Evolutionary conservation across 192 early-diverging fungal genomes (phyloP).

Genomic region (Podochytrium sp.): DNA sequence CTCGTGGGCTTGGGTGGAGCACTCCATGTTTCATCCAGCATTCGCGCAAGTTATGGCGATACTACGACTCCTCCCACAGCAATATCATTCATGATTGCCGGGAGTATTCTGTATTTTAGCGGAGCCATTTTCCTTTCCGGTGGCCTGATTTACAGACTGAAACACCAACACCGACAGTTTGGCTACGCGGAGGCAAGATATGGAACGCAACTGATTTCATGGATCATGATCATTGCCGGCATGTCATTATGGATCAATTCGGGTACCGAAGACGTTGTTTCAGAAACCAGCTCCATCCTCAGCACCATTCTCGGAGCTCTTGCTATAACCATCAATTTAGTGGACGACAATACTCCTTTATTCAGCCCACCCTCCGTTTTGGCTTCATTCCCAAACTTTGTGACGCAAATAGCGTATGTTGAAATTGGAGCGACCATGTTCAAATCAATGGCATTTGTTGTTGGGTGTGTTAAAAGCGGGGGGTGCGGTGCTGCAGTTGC

Average conservation of each 20-base stretch:
- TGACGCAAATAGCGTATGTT: conserved; percentile 14
- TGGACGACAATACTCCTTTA: conserved; percentile 6
- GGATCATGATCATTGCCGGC: conserved; percentile 15
- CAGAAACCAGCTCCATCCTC: background rate
- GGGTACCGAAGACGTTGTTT: background rate
- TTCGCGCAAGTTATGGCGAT: background rate
- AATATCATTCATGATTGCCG: conserved; percentile 7
- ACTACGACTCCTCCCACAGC: background rate
- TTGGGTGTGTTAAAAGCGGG: background rate
- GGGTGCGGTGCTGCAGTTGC: background rate
- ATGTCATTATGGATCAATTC: conserved; percentile 5
- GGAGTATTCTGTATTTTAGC: background rate
- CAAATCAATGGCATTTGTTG: conserved; percentile 10
- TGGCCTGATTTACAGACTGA: background rate
- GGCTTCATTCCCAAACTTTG: conserved; percentile 9
- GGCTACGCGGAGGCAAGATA: background rate
- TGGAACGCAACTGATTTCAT: conserved; percentile 4
- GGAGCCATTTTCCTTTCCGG: background rate
- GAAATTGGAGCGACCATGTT: conserved; percentile 10
- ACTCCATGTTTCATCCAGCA: background rate
- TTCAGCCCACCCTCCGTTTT: conserved; percentile 21
- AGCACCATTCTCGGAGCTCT: background rate
- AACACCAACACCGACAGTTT: conserved; percentile 3
- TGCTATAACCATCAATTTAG: background rate
- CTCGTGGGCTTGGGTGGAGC: conserved; percentile 4